A percentile compares a stretch with the other conserved stretches of the same genome.
Evolutionary conservation across 306 rosid species (phyloP).

Genomic region (Styphnolobium japonicum): DNA sequence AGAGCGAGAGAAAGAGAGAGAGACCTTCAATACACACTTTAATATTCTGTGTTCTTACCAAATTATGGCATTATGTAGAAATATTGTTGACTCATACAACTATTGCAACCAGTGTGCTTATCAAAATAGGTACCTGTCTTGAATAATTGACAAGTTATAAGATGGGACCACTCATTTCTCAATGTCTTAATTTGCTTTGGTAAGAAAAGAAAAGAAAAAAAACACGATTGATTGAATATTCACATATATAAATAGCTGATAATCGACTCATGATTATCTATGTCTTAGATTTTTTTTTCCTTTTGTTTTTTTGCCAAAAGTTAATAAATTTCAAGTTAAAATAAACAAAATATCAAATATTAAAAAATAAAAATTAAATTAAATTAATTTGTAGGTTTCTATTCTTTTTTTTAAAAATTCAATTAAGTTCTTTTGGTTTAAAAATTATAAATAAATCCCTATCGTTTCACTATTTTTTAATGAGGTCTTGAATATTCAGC

Average conservation of each 20-base stretch:
- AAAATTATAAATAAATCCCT: too few relatives aligned
- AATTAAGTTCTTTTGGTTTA: too few relatives aligned
- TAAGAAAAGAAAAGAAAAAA: not conserved
- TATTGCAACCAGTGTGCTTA: not conserved
- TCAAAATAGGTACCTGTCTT: not conserved
- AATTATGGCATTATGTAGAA: conserved; percentile 10
- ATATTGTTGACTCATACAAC: conserved; percentile 6
- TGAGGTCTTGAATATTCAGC: too few relatives aligned
- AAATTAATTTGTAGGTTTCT: too few relatives aligned
- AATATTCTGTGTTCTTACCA: not conserved
- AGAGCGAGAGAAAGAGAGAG: too few relatives aligned
- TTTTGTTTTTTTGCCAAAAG: too few relatives aligned
- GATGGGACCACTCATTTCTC: not conserved
- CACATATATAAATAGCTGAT: not conserved
- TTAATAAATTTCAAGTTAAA: too few relatives aligned
- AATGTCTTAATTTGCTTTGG: not conserved
- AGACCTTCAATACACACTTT: not conserved
- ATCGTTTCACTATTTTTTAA: too few relatives aligned
- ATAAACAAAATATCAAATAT: too few relatives aligned
- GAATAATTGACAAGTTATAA: not conserved
- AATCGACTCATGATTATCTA: not conserved
- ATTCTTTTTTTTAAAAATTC: too few relatives aligned
- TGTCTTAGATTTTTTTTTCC: too few relatives aligned
- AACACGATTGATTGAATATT: not conserved
- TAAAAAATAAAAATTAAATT: too few relatives aligned